A percentile compares a stretch with the other conserved stretches of the same genome.
Conservation (phyloP, 148 eudicot species). For the Cornus kousa region DNA sequence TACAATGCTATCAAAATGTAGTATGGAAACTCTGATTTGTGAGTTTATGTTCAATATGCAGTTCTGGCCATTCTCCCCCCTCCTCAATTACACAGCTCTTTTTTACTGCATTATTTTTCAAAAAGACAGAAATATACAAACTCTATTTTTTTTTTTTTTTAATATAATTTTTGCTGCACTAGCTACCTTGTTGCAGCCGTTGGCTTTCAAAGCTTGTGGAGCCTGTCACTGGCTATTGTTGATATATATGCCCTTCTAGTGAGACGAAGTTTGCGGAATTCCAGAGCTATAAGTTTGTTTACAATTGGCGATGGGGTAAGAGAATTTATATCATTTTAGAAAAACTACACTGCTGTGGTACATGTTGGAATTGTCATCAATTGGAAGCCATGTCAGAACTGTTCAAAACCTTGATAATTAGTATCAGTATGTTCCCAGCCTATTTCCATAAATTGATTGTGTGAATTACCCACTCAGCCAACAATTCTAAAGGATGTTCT, state of each 20-base stretch:
- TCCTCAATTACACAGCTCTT: background rate
- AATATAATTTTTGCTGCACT: background rate
- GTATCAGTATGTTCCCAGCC: background rate
- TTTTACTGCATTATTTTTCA: background rate
- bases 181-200: slow-evolving; percentile 65
- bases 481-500: background rate
- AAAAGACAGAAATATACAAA: background rate
- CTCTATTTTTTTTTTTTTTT: background rate
- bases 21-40: too few species aligned
- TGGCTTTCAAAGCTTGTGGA: slow-evolving; percentile 58
- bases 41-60: background rate
- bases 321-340: background rate
- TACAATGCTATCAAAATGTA: background rate
- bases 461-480: background rate
- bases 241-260: slow-evolving; percentile 56
- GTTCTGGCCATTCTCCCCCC: background rate
- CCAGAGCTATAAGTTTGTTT: slow-evolving; percentile 36
- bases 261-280: slow-evolving; percentile 42
- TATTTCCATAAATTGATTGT: background rate
- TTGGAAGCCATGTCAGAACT: background rate
- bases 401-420: background rate
- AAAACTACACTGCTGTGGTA: background rate
- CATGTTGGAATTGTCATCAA: background rate
- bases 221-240: slow-evolving; percentile 43
- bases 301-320: slow-evolving; percentile 69